These are phyloP conservation scores for Anisogramma anomala DNA, from an alignment of 2,329 filamentous ascomycete genomes.

Conservation along the genomic window DNA sequence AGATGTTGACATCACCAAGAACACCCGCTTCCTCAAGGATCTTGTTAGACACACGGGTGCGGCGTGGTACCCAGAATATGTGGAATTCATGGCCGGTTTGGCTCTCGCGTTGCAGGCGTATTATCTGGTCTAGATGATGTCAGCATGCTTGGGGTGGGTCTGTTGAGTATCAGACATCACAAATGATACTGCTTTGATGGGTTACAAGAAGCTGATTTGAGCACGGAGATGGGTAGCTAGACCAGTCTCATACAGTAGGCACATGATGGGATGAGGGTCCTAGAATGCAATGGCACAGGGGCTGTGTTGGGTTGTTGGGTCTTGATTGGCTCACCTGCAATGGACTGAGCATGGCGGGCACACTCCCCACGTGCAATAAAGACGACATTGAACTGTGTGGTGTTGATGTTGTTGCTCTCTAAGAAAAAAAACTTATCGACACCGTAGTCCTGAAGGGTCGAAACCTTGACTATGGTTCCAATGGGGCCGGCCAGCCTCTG, in stretches of 20 bases:
- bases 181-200: slow-evolving; percentile 32
- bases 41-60: slow-evolving; percentile 82
- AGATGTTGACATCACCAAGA: slow-evolving; percentile 79
- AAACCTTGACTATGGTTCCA: slow-evolving; percentile 87
- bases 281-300: slow-evolving; percentile 9
- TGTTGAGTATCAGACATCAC: slow-evolving; percentile 21
- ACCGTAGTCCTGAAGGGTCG: slow-evolving; percentile 89
- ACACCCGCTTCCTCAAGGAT: slow-evolving; percentile 88
- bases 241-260: slow-evolving; percentile 31
- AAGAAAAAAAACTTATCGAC: slow-evolving; percentile 96
- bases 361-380: slow-evolving; percentile 90
- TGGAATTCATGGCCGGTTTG: slow-evolving; percentile 91
- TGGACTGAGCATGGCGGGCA: slow-evolving; percentile 66
- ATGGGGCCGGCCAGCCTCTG: slow-evolving; percentile 80
- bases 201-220: slow-evolving; percentile 18
- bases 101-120: slow-evolving; percentile 75
- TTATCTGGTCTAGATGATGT: slow-evolving; percentile 72
- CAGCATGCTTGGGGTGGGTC: slow-evolving; percentile 47
- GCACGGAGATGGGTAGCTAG: slow-evolving; percentile 34
- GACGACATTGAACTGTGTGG: slow-evolving; percentile 86
- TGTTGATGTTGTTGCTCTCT: slow-evolving; percentile 90
- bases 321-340: slow-evolving; percentile 61
- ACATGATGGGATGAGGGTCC: neutral
- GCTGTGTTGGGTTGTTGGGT: neutral
- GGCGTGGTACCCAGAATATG: slow-evolving; percentile 88